Percentiles rank a stretch among this genome's conserved stretches.
Evolutionary conservation across 768 basidiomycete species (phyloP).

Genomic region (Trametes meyenii): DNA sequence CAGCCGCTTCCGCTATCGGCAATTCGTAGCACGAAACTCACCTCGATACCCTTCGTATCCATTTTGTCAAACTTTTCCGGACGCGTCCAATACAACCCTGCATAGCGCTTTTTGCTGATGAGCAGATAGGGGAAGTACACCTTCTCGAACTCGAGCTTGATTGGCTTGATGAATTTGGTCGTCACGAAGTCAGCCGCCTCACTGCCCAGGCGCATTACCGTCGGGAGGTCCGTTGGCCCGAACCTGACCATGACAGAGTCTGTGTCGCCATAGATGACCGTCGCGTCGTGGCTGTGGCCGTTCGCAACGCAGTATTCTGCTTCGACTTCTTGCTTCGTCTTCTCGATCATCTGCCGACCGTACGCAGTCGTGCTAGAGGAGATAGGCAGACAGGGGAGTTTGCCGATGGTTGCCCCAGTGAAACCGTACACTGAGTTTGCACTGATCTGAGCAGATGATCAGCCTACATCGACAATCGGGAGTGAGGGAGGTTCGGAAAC

Average conservation of each 20-base stretch:
- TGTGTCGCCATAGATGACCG: slow-evolving; percentile 98
- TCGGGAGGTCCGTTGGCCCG: slow-evolving; percentile 82
- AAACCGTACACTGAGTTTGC: slow-evolving; percentile 99
- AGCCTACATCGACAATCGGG: neutral
- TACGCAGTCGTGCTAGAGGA: slow-evolving; percentile 96
- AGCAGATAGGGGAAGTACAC: slow-evolving; percentile 98
- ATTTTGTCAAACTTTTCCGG: slow-evolving; percentile 97
- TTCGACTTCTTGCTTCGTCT: slow-evolving; percentile 94
- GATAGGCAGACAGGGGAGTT: slow-evolving; percentile 92
- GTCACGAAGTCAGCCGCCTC: slow-evolving; percentile 95
- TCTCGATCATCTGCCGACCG: slow-evolving; percentile 99
- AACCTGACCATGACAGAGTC: slow-evolving; percentile 99
- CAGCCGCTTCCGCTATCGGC: neutral
- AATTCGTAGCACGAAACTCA: slow-evolving; percentile 30
- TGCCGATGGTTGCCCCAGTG: slow-evolving; percentile 96
- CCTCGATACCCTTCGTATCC: slow-evolving; percentile 99
- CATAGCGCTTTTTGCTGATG: slow-evolving; percentile 98
- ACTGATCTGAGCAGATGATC: slow-evolving; percentile 70
- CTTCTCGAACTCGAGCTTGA: slow-evolving; percentile 99
- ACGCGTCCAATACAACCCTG: slow-evolving; percentile 96
- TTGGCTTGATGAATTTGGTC: slow-evolving; percentile 87
- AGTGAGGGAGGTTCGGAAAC: slow-evolving; percentile 40
- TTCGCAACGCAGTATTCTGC: slow-evolving; percentile 83
- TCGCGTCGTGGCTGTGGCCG: slow-evolving; percentile 83
- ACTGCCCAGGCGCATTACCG: slow-evolving; percentile 89